These are phyloP conservation scores for Stagonosporopsis tanaceti DNA, from an alignment of 2,329 filamentous ascomycete species.

Conservation along the genomic window DNA sequence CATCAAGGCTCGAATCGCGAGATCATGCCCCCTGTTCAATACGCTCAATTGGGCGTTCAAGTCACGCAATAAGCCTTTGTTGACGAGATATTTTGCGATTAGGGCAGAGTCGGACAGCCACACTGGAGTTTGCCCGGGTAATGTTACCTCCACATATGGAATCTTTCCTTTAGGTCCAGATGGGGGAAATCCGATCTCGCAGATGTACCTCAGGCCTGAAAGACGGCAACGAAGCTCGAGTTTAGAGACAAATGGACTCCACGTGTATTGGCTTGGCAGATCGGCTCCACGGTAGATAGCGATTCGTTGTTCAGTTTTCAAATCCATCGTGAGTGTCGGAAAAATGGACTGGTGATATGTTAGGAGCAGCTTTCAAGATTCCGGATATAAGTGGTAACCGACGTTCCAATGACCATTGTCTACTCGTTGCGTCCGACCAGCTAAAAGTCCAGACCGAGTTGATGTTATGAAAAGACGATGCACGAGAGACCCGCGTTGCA, in stretches of 20 bases:
- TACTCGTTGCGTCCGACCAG: background rate
- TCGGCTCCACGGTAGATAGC: conserved; percentile 63
- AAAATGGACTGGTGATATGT: background rate
- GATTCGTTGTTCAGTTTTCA: conserved; percentile 21
- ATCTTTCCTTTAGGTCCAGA: conserved; percentile 66
- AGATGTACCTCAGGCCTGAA: conserved; percentile 57
- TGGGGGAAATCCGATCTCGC: conserved; percentile 55
- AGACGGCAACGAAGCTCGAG: conserved; percentile 69
- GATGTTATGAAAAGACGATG: background rate
- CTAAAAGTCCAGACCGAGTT: background rate
- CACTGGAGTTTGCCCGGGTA: conserved; percentile 20
- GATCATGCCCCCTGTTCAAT: conserved; percentile 56
- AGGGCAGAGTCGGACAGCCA: conserved; percentile 62
- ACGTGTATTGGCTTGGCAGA: conserved; percentile 55
- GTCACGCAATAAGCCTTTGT: conserved; percentile 55
- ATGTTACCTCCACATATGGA: conserved; percentile 60
- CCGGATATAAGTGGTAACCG: background rate
- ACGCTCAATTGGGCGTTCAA: conserved; percentile 57
- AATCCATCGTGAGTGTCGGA: background rate
- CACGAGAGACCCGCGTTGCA: background rate
- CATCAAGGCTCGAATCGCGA: conserved; percentile 62
- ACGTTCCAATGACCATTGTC: background rate
- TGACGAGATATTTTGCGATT: conserved; percentile 60
- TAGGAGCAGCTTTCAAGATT: background rate
- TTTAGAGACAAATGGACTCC: conserved; percentile 70